Evolutionary conservation across 2,329 filamentous ascomycete species (phyloP), one percentile per base, ranked within the genome.

Genomic region (Bipolaris cookei): DNA sequence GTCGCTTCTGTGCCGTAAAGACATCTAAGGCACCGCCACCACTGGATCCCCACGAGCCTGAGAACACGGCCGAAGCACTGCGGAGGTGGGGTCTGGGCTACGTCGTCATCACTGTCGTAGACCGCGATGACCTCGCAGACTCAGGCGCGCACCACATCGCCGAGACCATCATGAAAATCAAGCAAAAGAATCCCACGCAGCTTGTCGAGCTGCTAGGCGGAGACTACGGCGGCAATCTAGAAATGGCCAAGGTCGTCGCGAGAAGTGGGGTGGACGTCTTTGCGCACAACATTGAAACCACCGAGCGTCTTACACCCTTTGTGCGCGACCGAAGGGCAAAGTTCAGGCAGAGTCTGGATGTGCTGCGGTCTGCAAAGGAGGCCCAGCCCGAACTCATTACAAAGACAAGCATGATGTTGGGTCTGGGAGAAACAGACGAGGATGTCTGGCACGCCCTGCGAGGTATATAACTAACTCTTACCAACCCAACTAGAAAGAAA

Each of bases 331-430:
- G 94, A 46, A 84, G 94, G 58, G 95, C 95, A 1, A 96, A 88
- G 5, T 99, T 97, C 80, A 82, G 90, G 66, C 92, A 96, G 80
- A 95, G 90, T 61, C 77, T 98, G 59, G 82, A 81, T 30, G 93
- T 99, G 6, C 79, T 99, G 58, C 83, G 87, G 55, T 87, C 90
- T 35, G 95, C 90, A 28, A 98, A 99, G 83, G 84, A 86, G 58
- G 86, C 90, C 1, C 86, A 85, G 56, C 86, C 88, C 1, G 85
- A 85, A 3, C 84, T 98, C 58, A 96, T 99, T 69, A 99, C 95
- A n/a, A 99, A 99, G 84, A 98, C 95, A 1, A 97, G 92, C 67
- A 87, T 99, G 62, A 99, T 99, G 95, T 84, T 99, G 21, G 95
- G 95, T 3, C 80, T 99, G 4, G 95, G 95, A 11, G 95, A 99